Base-by-base conservation (phyloP, 2,329 filamentous ascomycete species). In the Botrytis elliptica region DNA sequence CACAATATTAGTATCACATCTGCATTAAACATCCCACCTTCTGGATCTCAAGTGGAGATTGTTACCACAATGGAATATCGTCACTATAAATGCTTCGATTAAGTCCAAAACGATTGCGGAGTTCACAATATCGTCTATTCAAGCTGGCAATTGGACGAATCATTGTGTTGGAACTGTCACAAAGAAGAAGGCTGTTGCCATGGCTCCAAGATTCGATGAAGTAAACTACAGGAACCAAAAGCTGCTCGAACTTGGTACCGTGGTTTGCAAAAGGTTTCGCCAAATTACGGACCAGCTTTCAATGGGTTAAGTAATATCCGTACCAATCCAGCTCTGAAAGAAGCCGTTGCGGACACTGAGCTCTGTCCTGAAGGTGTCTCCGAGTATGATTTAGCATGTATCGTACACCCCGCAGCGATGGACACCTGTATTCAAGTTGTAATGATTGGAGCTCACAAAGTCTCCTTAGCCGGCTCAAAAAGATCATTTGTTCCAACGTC, bases 321-420 rank as follows among this genome's bases (percentile, higher is more conserved):
- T 42, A 78, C 77, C 63, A 76, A 82, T 62, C 77, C 79, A 22
- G 77, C 77, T 64, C 25, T 42, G 20, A 77, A 80, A 72, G 49
- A 80, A 77, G 81, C 82, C 72, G 67, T 78, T 75, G 79, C 75
- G 49, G 66, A 74, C 25, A 18, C 62, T 2, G 77, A 77, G 2
- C 76, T 75, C 29, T 70, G 69, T 55, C 60, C 44, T 22, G 55
- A 29, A 38, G 80, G 78, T 29, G 55, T 70, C 33, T 70, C 68
- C 4, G 40, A 62, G 29, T 55, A 70, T 33, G 84, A 86, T 76
- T 83, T 82, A 82, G 57, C 78, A 10, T 75, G 75, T 57, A 49
- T 88, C 4, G 83, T 90, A 38, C 88, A 89, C 74, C 88, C 88
- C 0, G 84, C 86, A 8, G 88, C 87, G 0, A 81, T 89, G 33